Evolutionary conservation across 805 yeast genomes (phyloP), one percentile per base, ranked within the genome.

Genomic region (Candida germanica): DNA sequence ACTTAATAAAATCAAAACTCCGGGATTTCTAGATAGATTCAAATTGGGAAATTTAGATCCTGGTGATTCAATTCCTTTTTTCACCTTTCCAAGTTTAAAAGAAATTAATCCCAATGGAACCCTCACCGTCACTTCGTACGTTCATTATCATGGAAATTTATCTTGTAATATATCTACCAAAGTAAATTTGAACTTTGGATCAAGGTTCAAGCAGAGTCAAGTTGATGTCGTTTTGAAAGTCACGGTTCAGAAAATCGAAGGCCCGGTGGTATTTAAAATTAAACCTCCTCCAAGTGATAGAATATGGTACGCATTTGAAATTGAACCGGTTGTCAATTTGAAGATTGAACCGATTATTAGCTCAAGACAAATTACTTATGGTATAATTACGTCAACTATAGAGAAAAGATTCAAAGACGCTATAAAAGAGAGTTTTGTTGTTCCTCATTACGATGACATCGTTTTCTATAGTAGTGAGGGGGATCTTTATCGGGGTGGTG

Each of bases 221-320:
- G 85, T 91, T 26, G 82, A 83, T 35, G 63, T 93, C 23, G 71
- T 83, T 17, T 61, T 93, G 34, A 77, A 83, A 12, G 77, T 89
- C 1, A 79, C 82, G 1, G 59, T 91, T 32, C 75, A 75, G 37
- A 77, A 71, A 47, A 47, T 93, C 3, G 78, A 80, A 33, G 98
- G 98, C 0, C 83, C 84, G 1, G 46, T 91, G 38, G 53, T 84
- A 0, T 50, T 89, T 14, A 64, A 75, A 26, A 54, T 91, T 22
- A 93, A 93, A 53, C 87, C 94, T 1, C 95, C 96, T 2, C 98
- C 98, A 6, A 80, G 95, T 1, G 80, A 79, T 35, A 73, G 98
- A 50, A 51, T 93, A 1, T 93, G 98, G 98, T 93, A 87, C 53
- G 77, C 86, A 2, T 93, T 88, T 56, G 84, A 79, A 43, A 59